Evolutionary conservation across 352 stramenopile genomes (phyloP), one percentile per base, ranked within the genome.

Genomic region (Pythium periplocum): DNA sequence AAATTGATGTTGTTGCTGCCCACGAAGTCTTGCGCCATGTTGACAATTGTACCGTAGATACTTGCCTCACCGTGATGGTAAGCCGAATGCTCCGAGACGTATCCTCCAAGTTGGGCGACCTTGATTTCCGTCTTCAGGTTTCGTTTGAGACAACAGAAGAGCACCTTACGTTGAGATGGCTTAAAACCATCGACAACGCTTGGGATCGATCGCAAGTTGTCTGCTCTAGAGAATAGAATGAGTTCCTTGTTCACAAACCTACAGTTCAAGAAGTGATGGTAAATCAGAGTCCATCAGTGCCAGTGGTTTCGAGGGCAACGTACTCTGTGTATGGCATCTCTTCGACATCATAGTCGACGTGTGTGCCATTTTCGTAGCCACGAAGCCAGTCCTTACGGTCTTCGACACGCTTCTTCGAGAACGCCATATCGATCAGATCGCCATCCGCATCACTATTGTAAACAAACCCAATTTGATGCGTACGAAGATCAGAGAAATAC

Each of bases 161-260:
- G 68, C 6, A 99, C 96, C 66, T 99, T 99, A 4, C 97, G 84
- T 62, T 99, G 97, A 35, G 90, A 98, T n/a, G 97, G 97, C 71
- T 99, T 99, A 55, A 99, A 91, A 12, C 97, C 97, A 75, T 99
- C 97, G 6, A 99, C 78, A 4, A 98, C 72, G 62, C 71, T 96
- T 6, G 96, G 96, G 62, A 99, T 95, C 10, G 91, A 98, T 48
- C 97, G 87, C 45, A 98, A 81, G 55, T 99, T 99, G 66, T 99
- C 96, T 4, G 96, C 96, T 80, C 97, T 97, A 7, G 92, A 98
- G 69, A 98, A 99, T 59, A 98, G 79, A 65, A 99, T 98, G 36
- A 99, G 80, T 61, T 99, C 97, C 64, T 98, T 98, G 81, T 99
- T 98, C 32, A 99, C 85, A 57, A 99, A 99, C 40, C 82, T 94